phyloP scores from a whole-genome alignment of 345 rosid genomes.

The Camelina neglecta region DNA sequence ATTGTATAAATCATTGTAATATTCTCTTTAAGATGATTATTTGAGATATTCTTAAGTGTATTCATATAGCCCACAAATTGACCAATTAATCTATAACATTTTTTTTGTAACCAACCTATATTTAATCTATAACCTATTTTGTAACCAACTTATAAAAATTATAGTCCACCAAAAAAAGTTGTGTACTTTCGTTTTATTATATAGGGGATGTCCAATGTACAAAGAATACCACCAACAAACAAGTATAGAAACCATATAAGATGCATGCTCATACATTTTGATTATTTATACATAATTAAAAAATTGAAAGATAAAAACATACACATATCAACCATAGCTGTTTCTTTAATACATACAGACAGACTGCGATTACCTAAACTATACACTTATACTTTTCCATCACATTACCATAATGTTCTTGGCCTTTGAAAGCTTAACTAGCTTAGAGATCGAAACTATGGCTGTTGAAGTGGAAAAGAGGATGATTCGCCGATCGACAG shows the following conservation, averaged over 20 bases:
- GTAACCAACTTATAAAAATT: no score
- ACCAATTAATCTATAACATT: no score
- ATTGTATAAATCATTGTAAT: no score
- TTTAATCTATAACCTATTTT: no score
- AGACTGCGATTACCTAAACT: neutral
- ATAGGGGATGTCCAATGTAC: neutral
- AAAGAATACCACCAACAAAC: neutral
- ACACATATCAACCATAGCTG: neutral
- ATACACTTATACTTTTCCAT: neutral
- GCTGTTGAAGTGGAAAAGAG: constrained; percentile 79
- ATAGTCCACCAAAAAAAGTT: no score
- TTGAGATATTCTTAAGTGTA: no score
- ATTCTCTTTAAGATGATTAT: no score
- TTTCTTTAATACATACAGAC: neutral
- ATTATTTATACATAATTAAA: constrained; percentile 5
- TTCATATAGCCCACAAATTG: no score
- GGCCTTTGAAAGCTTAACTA: constrained; percentile 6
- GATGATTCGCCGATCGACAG: constrained; percentile 46
- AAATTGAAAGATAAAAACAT: constrained; percentile 2
- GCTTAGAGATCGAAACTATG: constrained; percentile 75
- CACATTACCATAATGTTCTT: neutral
- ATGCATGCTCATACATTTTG: constrained; percentile 3
- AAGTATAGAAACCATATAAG: constrained; percentile 2
- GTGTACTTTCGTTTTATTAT: no score
- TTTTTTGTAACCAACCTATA: no score